Conservation (phyloP, 805 yeast genomes). For the Tetrapisispora arboricola region DNA sequence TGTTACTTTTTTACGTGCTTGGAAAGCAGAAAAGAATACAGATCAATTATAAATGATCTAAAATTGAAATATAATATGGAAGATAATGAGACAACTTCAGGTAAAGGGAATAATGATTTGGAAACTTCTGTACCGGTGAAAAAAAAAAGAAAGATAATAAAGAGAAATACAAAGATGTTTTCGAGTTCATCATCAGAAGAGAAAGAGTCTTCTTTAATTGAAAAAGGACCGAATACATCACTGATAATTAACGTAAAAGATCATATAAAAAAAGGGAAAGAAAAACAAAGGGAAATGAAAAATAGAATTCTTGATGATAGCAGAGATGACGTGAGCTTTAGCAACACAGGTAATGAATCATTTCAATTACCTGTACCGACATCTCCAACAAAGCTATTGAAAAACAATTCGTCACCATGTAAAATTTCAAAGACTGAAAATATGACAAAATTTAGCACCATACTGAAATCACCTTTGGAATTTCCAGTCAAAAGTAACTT, state of each 20-base stretch:
- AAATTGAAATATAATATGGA: background rate
- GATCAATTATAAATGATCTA: background rate
- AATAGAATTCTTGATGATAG: constrained; percentile 26
- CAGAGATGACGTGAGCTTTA: constrained; percentile 25
- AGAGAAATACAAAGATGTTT: constrained; percentile 9
- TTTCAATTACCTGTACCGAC: constrained; percentile 17
- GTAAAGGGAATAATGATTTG: background rate
- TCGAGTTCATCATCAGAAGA: constrained; percentile 5
- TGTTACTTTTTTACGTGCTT: constrained; percentile 1
- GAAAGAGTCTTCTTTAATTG: background rate
- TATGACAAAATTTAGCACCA: background rate
- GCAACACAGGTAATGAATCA: constrained; percentile 21
- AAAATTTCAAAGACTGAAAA: background rate
- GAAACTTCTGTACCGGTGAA: constrained; percentile 5
- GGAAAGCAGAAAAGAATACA: background rate
- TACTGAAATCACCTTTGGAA: background rate
- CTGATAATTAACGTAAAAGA: constrained; percentile 16
- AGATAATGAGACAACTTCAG: background rate
- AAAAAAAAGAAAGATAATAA: constrained; percentile 13
- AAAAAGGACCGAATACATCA: background rate
- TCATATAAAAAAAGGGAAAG: constrained; percentile 15
- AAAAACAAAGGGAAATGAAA: constrained; percentile 12
- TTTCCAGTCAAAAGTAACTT: background rate
- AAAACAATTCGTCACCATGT: background rate
- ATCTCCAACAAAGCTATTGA: background rate